These are phyloP conservation scores for Kodamaea fukazawae DNA, from an alignment of 805 yeast species.

Conservation along the genomic window DNA sequence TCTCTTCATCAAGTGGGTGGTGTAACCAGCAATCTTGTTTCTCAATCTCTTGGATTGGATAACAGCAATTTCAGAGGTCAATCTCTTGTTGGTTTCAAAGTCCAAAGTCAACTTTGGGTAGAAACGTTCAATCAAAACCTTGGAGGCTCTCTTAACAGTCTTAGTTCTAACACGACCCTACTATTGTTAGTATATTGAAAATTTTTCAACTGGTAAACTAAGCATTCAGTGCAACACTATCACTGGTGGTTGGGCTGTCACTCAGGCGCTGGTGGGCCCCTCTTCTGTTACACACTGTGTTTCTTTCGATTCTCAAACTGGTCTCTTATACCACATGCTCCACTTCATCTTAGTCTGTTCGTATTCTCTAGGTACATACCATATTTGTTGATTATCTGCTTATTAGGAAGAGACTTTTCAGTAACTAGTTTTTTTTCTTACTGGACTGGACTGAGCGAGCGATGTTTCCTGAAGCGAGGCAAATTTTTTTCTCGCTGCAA, in stretches of 20 bases:
- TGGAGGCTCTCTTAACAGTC: slow-evolving; percentile 99
- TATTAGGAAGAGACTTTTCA: slow-evolving; percentile 16
- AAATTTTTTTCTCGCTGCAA: slow-evolving; percentile 1
- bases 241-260: too few species aligned
- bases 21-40: slow-evolving; percentile 99
- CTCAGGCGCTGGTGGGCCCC: too few species aligned
- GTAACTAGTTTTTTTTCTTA: slow-evolving; percentile 10
- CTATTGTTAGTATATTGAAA: slow-evolving; percentile 27
- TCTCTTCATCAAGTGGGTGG: slow-evolving; percentile 99
- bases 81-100: slow-evolving; percentile 99
- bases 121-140: slow-evolving; percentile 98
- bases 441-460: slow-evolving; percentile 3
- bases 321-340: too few species aligned
- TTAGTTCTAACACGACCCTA: slow-evolving; percentile 99
- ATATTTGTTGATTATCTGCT: slow-evolving; percentile 9
- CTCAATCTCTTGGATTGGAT: slow-evolving; percentile 99
- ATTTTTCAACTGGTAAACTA: not conserved
- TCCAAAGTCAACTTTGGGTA: slow-evolving; percentile 99
- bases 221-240: too few species aligned
- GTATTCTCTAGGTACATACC: slow-evolving; percentile 6
- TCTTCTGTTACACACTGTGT: too few species aligned
- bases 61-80: slow-evolving; percentile 96
- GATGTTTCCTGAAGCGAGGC: slow-evolving; percentile 6
- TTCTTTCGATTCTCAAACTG: too few species aligned
- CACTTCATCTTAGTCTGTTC: not conserved